Evolutionary conservation across 192 early-diverging fungal species (phyloP), one percentile per base, ranked within the genome.

Genomic region (Gamsiella multidivaricata): DNA sequence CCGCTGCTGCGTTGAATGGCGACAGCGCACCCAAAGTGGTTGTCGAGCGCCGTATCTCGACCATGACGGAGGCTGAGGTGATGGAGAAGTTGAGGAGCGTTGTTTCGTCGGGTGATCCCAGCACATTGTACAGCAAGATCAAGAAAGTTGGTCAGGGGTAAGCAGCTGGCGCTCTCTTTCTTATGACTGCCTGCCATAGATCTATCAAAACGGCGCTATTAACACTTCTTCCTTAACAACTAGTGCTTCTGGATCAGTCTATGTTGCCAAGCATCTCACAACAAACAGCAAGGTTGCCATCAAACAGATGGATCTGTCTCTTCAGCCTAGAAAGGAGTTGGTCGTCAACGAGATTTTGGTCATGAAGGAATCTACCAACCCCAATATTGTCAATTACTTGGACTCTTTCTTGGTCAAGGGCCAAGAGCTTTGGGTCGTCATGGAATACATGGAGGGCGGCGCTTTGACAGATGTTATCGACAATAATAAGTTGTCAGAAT

Each of bases 361-460:
- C 36, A 97, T 97, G 95, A 95, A 94, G 80, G 94, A 97, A 82
- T 93, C 92, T 25, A 89, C 86, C 52, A 94, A 97, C 78, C 91
- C 93, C 65, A 99, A 98, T 82, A 97, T 99, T 88, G 96, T 98
- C 82, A 99, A 99, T 82, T 99, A 93, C 67, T 84, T 96, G 41
- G 96, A 98, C 83, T 87, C 93, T 9, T 99, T 92, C 80, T 81
- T 99, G 65, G 90, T 97, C 61, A 92, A 90, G 81, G 86, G 86
- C 15, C 75, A 67, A 25, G 96, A 98, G 49, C 85, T 99, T 61
- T 99, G 97, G 97, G 94, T 99, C n/a, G 91, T 99, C 37, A 96
- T 99, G 95, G 97, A 99, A 84, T 95, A 93, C 84, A 99, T 99
- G 97, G 97, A 98, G 79, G 97, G 96, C 45, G 97, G 97, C 50